Evolutionary conservation across 2,329 filamentous ascomycete species (phyloP).

Genomic region (Cladosporium oxysporum): DNA sequence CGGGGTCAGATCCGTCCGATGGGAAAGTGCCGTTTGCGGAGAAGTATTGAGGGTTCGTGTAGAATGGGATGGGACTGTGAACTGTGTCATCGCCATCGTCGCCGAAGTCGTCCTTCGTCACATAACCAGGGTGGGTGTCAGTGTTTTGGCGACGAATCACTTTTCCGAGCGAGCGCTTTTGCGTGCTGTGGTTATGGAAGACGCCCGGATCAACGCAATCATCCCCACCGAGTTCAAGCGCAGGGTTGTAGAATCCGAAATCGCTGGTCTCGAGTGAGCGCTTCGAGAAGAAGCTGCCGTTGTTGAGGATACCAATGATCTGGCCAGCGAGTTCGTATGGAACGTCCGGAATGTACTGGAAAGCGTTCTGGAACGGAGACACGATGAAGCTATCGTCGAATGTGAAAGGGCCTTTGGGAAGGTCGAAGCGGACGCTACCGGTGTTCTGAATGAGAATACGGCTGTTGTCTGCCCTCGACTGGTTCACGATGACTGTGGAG

Average conservation of each 20-base stretch:
- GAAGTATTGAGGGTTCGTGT: conserved; percentile 51
- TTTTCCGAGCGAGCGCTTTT: conserved; percentile 40
- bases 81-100: conserved; percentile 58
- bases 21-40: conserved; percentile 54
- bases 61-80: conserved; percentile 52
- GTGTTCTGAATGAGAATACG: conserved; percentile 63
- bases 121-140: conserved; percentile 52
- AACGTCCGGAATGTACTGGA: conserved; percentile 57
- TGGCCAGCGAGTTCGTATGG: conserved; percentile 50
- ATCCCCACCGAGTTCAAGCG: conserved; percentile 42
- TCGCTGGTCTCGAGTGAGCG: conserved; percentile 33
- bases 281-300: conserved; percentile 41
- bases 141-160: conserved; percentile 53
- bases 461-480: conserved; percentile 51
- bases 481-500: conserved; percentile 54
- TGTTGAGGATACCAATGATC: conserved; percentile 48
- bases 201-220: conserved; percentile 53
- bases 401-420: conserved; percentile 65
- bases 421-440: conserved; percentile 62
- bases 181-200: conserved; percentile 32
- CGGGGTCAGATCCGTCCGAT: conserved; percentile 43
- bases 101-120: conserved; percentile 60
- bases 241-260: conserved; percentile 40
- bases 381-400: conserved; percentile 57
- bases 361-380: conserved; percentile 56